phyloP scores from a whole-genome alignment of 805 yeast species.

The Candida germanica region DNA sequence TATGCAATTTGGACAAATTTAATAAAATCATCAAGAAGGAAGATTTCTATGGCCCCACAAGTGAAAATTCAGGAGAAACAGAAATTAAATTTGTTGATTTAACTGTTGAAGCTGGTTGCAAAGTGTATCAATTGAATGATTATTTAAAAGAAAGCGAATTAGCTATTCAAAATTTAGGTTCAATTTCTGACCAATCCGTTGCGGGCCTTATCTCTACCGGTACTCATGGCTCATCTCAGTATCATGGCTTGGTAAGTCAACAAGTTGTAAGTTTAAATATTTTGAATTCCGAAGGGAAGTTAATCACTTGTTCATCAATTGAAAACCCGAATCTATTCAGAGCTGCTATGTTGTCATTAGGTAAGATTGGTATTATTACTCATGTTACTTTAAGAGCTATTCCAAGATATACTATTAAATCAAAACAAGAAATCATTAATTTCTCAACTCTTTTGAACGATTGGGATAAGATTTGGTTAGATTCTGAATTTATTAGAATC shows the following conservation, averaged over 20 bases:
- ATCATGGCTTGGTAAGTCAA: constrained; percentile 85
- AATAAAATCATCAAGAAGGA: constrained; percentile 49
- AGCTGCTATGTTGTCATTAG: constrained; percentile 82
- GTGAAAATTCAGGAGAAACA: constrained; percentile 14
- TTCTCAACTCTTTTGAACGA: constrained; percentile 67
- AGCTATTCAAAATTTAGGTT: constrained; percentile 88
- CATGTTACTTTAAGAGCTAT: constrained; percentile 81
- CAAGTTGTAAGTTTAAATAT: constrained; percentile 78
- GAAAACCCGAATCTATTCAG: constrained; percentile 65
- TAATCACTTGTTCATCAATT: constrained; percentile 61
- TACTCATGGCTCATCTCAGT: constrained; percentile 93
- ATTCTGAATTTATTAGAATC: constrained; percentile 84
- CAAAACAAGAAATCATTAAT: constrained; percentile 76
- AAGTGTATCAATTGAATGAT: constrained; percentile 72
- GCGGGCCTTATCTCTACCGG: constrained; percentile 98
- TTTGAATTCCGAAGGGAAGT: constrained; percentile 72
- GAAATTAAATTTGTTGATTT: constrained; percentile 75
- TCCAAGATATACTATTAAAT: constrained; percentile 77
- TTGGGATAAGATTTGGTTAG: constrained; percentile 83
- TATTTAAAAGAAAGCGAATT: constrained; percentile 59
- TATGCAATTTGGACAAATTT: constrained; percentile 78
- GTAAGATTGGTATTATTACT: constrained; percentile 87
- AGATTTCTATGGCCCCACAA: constrained; percentile 43
- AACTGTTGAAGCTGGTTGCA: constrained; percentile 90
- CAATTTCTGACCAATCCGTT: constrained; percentile 87